Evolutionary conservation across 2,329 filamentous ascomycete genomes (phyloP).

Genomic region (Pseudomassariella vexata): DNA sequence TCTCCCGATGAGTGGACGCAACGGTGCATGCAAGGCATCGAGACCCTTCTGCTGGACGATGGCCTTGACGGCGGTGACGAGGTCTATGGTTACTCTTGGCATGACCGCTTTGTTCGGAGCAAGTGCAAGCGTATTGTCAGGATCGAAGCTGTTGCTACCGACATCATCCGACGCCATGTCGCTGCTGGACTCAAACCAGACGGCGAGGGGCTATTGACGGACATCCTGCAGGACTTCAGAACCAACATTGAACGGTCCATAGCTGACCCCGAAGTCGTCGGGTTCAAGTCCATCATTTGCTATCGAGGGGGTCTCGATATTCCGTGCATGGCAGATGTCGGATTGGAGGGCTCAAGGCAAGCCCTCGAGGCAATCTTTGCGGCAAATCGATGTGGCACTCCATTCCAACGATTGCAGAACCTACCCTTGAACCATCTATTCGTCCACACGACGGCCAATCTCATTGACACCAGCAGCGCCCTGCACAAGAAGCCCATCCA

Average conservation of each 20-base stretch:
- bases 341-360: conserved; percentile 33
- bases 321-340: conserved; percentile 25
- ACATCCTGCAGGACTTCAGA: conserved; percentile 45
- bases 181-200: conserved; percentile 28
- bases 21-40: conserved; percentile 65
- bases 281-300: conserved; percentile 79
- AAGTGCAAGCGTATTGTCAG: conserved; percentile 69
- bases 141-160: conserved; percentile 66
- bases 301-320: conserved; percentile 71
- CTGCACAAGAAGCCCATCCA: conserved; percentile 66
- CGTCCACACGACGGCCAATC: conserved; percentile 56
- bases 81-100: conserved; percentile 56
- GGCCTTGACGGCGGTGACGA: conserved; percentile 53
- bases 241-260: conserved; percentile 50
- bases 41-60: conserved; percentile 74
- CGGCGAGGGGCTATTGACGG: conserved; percentile 29
- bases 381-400: conserved; percentile 18
- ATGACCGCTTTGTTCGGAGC: conserved; percentile 58
- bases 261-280: conserved; percentile 62
- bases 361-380: conserved; percentile 31
- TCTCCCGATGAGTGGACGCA: conserved; percentile 52
- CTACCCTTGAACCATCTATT: conserved; percentile 64
- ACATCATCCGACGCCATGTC: conserved; percentile 46
- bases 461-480: conserved; percentile 42
- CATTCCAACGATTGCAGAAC: conserved; percentile 52